Evolutionary conservation across 371 early-diverging fungal genomes (phyloP).

Genomic region (Mucor indicus): DNA sequence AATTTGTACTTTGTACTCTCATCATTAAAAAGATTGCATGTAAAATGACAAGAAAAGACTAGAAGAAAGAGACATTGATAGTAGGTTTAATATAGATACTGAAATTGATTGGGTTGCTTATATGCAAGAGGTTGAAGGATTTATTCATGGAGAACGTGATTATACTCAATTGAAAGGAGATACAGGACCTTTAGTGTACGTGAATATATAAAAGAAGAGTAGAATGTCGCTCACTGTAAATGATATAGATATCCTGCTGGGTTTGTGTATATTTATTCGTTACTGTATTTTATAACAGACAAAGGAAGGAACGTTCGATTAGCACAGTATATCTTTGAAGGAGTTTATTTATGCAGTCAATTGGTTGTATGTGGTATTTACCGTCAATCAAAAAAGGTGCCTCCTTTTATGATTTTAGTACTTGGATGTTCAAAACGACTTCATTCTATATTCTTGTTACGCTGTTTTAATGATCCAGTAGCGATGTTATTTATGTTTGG

Average conservation of each 20-base stretch:
- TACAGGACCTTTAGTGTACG: constrained; percentile 89
- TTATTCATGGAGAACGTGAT: constrained; percentile 77
- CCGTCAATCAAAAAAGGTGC: constrained; percentile 42
- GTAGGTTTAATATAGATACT: constrained; percentile 64
- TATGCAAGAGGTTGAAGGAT: constrained; percentile 87
- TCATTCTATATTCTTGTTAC: constrained; percentile 87
- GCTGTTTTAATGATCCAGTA: constrained; percentile 91
- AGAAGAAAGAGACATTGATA: not conserved
- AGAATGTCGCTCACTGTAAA: not conserved
- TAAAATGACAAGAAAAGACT: constrained; percentile 17
- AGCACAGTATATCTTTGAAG: constrained; percentile 83
- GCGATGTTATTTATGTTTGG: constrained; percentile 80
- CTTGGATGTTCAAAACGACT: constrained; percentile 74
- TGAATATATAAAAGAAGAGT: not conserved
- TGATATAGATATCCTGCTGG: constrained; percentile 85
- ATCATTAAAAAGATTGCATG: constrained; percentile 56
- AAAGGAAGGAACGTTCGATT: constrained; percentile 64
- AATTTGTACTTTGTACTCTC: constrained; percentile 42
- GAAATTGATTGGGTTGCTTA: constrained; percentile 95
- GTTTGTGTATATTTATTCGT: constrained; percentile 83
- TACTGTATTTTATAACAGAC: constrained; percentile 65
- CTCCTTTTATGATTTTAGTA: constrained; percentile 60
- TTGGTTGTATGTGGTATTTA: constrained; percentile 67
- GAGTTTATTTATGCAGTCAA: constrained; percentile 67
- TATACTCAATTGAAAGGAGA: constrained; percentile 81